Conservation (phyloP, 2,329 filamentous ascomycete genomes). For the Albifimbria verrucaria region DNA sequence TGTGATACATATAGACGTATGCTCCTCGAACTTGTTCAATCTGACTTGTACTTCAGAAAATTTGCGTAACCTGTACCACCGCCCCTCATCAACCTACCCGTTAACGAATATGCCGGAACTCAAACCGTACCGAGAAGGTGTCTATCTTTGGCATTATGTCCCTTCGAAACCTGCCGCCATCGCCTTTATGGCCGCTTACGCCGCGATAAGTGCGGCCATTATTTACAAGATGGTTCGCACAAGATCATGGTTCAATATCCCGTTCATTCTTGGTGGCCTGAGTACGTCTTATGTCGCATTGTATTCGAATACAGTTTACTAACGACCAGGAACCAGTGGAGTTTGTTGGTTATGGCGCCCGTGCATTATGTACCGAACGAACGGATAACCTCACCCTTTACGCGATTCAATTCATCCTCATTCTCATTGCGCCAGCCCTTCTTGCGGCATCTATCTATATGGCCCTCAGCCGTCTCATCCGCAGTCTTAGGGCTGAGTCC, state of each 20-base stretch:
- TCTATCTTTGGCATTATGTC: slow-evolving; percentile 30
- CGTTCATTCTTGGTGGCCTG: slow-evolving; percentile 43
- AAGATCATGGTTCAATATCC: slow-evolving; percentile 47
- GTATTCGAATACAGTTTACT: background rate
- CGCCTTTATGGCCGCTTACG: slow-evolving; percentile 43
- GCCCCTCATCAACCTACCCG: too few species aligned
- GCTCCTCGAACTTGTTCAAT: too few species aligned
- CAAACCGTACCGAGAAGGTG: slow-evolving; percentile 23
- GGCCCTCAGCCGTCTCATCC: background rate
- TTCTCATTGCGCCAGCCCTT: slow-evolving; percentile 1
- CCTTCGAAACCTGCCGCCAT: slow-evolving; percentile 43
- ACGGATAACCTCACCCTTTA: background rate
- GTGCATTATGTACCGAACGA: background rate
- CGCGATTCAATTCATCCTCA: background rate
- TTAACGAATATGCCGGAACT: slow-evolving; percentile 28
- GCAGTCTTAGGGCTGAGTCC: background rate
- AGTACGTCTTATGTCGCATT: slow-evolving; percentile 33
- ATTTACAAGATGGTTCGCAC: slow-evolving; percentile 40
- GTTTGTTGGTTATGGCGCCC: background rate
- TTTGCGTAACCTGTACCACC: too few species aligned
- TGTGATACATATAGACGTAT: too few species aligned
- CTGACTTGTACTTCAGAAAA: too few species aligned
- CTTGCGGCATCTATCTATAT: background rate
- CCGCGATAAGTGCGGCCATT: slow-evolving; percentile 36
- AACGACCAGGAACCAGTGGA: background rate